These are phyloP conservation scores for Ophiostoma ulmi DNA, from an alignment of 2,329 filamentous ascomycete species.

Conservation along the genomic window DNA sequence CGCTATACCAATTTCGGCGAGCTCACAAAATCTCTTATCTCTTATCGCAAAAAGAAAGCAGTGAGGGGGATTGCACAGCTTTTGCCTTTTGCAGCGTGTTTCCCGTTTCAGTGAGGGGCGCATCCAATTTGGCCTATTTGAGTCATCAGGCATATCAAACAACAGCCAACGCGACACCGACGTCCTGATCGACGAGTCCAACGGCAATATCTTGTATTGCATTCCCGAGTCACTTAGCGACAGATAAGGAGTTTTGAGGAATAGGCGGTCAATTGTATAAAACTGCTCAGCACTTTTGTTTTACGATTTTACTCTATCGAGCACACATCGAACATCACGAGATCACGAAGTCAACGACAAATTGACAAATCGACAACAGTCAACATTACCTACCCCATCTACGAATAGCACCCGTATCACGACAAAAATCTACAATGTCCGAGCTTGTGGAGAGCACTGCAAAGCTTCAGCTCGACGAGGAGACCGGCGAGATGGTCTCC, in stretches of 20 bases:
- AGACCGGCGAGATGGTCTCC: constrained; percentile 61
- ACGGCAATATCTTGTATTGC: not conserved
- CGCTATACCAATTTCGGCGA: constrained; percentile 19
- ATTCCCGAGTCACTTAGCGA: not conserved
- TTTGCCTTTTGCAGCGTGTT: constrained; percentile 13
- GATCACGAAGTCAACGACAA: not conserved
- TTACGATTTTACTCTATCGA: not conserved
- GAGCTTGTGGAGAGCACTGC: constrained; percentile 46
- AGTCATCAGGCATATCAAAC: constrained; percentile 17
- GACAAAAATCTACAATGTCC: constrained; percentile 34
- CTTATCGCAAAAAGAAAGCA: constrained; percentile 19
- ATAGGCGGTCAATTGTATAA: not conserved
- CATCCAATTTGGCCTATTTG: constrained; percentile 9
- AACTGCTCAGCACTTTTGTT: not conserved
- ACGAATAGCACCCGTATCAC: not conserved
- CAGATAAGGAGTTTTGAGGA: not conserved
- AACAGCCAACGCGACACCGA: not conserved
- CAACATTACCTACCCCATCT: not conserved
- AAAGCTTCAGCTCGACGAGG: constrained; percentile 58
- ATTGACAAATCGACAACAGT: not conserved
- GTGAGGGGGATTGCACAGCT: constrained; percentile 16
- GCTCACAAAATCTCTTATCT: constrained; percentile 17
- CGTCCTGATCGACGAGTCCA: not conserved
- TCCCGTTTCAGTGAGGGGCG: constrained; percentile 15
- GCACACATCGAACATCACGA: not conserved